These are phyloP conservation scores for Pezicula rhizophila DNA, from an alignment of 2,329 filamentous ascomycete species.

Conservation along the genomic window DNA sequence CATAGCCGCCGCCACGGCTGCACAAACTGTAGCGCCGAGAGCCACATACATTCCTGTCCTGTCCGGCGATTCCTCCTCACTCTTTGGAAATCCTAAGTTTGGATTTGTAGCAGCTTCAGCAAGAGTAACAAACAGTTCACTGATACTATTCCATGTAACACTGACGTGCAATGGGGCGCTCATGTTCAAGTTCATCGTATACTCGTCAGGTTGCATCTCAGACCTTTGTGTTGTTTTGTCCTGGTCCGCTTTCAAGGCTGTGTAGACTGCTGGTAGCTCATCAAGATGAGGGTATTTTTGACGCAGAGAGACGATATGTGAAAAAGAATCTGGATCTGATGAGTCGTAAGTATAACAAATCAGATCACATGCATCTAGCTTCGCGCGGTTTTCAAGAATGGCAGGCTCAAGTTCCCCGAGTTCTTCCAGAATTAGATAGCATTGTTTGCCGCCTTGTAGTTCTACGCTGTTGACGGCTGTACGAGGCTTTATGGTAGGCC, in stretches of 20 bases:
- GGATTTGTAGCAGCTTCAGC: conserved; percentile 91
- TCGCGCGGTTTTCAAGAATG: conserved; percentile 84
- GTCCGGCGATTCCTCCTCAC: conserved; percentile 78
- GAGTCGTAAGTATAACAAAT: conserved; percentile 96
- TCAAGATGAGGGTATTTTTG: conserved; percentile 77
- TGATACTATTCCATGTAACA: conserved; percentile 89
- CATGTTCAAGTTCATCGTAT: conserved; percentile 81
- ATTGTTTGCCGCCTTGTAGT: conserved; percentile 90
- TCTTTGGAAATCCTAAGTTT: conserved; percentile 81
- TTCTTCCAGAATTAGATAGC: conserved; percentile 92
- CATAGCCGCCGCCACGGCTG: conserved; percentile 56
- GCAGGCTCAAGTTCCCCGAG: conserved; percentile 93
- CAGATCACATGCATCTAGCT: conserved; percentile 87
- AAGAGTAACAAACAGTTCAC: conserved; percentile 85
- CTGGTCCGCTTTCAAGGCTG: conserved; percentile 87
- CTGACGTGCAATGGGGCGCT: conserved; percentile 88
- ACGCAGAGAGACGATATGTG: conserved; percentile 78
- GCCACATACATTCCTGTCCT: conserved; percentile 82
- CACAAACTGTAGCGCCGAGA: conserved; percentile 65
- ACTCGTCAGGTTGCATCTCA: conserved; percentile 86
- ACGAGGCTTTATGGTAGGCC: conserved; percentile 90
- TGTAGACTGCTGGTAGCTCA: conserved; percentile 85
- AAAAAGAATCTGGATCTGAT: conserved; percentile 91
- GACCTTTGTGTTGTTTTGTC: conserved; percentile 96
- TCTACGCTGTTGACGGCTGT: conserved; percentile 95